phyloP scores from a whole-genome alignment of 1,139 yeast genomes.

The Hanseniaspora uvarum region DNA sequence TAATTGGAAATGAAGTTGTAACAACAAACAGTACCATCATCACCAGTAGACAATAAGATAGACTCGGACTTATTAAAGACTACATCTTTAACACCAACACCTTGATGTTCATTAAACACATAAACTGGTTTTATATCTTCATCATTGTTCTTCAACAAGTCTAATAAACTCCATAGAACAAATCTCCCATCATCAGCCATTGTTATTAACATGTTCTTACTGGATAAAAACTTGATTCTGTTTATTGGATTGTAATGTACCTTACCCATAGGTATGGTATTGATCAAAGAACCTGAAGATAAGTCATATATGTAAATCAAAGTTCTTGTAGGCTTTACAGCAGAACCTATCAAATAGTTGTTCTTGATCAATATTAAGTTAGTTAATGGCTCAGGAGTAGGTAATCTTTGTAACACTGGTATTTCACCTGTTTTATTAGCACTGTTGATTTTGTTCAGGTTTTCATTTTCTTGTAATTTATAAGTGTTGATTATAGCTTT shows the following conservation, averaged over 20 bases:
- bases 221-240: constrained; percentile 46
- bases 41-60: constrained; percentile 58
- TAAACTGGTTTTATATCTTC: constrained; percentile 37
- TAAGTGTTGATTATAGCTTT: constrained; percentile 16
- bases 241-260: constrained; percentile 77
- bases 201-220: constrained; percentile 61
- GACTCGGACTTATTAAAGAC: constrained; percentile 36
- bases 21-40: constrained; percentile 64
- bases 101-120: constrained; percentile 54
- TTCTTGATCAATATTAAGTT: constrained; percentile 38
- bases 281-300: constrained; percentile 61
- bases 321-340: constrained; percentile 30
- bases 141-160: constrained; percentile 40
- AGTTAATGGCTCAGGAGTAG: constrained; percentile 69
- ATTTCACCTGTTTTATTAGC: constrained; percentile 34
- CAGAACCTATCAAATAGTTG: constrained; percentile 54
- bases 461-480: neutral
- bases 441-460: neutral
- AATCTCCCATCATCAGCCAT: constrained; percentile 79
- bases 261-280: constrained; percentile 39
- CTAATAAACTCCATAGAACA: constrained; percentile 61
- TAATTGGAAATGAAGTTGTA: constrained; percentile 37
- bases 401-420: constrained; percentile 69
- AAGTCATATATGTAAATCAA: constrained; percentile 75
- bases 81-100: constrained; percentile 27